These are phyloP conservation scores for Chenopodium formosanum DNA, from an alignment of 148 eudicot species.

Conservation along the genomic window DNA sequence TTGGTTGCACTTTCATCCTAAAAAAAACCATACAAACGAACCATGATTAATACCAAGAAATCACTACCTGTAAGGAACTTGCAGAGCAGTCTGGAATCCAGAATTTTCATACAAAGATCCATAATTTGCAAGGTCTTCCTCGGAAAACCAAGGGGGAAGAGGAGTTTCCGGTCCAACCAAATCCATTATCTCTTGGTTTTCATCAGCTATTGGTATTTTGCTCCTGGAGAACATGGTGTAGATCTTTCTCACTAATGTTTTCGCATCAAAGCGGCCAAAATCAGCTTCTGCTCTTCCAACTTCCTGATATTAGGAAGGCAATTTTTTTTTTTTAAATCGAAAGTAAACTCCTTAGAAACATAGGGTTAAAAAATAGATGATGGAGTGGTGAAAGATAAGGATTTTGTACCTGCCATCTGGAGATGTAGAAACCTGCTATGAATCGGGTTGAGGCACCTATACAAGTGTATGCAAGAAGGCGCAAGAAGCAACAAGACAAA, in stretches of 20 bases:
- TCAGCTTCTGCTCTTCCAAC: slow-evolving; percentile 76
- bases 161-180: slow-evolving; percentile 48
- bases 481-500: no score
- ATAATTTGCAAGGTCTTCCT: slow-evolving; percentile 54
- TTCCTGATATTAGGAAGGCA: slow-evolving; percentile 28
- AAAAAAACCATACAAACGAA: no score
- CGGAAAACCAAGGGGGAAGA: slow-evolving; percentile 61
- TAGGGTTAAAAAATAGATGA: background rate
- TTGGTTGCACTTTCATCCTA: no score
- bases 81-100: slow-evolving; percentile 52
- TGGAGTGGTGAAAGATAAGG: background rate
- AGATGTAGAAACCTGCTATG: slow-evolving; percentile 35
- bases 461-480: no score
- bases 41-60: no score
- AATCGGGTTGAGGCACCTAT: no score
- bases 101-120: slow-evolving; percentile 55
- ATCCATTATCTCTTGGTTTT: slow-evolving; percentile 69
- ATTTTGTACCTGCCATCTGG: slow-evolving; percentile 47
- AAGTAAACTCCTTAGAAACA: background rate
- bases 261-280: slow-evolving; percentile 54
- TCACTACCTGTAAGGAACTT: slow-evolving; percentile 63
- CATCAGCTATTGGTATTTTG: slow-evolving; percentile 54
- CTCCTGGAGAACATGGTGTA: slow-evolving; percentile 58
- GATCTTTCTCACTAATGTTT: slow-evolving; percentile 53
- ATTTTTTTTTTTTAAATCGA: no score